A percentile compares a stretch with the other conserved stretches of the same genome.
phyloP scores from a whole-genome alignment of 495 filamentous ascomycete genomes.

The Trichoderma asperelloides region DNA sequence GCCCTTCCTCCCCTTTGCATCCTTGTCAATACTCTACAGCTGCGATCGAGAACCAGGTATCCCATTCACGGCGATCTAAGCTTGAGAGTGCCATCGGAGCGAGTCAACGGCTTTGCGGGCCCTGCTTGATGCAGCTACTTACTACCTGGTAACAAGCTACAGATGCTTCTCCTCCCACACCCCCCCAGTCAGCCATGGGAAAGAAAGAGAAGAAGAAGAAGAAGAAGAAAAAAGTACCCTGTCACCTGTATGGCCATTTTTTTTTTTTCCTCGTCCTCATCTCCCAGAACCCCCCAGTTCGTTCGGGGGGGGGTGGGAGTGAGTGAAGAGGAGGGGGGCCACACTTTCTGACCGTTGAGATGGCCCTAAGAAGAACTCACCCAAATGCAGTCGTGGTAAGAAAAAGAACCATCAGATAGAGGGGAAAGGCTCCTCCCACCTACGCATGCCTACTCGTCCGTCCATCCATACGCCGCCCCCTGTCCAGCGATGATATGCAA shows the following conservation, averaged over 20 bases:
- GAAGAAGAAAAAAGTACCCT: background rate
- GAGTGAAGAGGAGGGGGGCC: background rate
- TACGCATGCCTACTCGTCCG: background rate
- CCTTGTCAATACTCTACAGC: background rate
- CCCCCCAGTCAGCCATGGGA: background rate
- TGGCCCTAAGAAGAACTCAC: background rate
- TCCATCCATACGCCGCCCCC: background rate
- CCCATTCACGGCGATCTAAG: background rate
- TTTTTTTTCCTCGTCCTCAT: background rate
- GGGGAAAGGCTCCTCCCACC: background rate
- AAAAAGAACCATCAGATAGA: too few relatives aligned
- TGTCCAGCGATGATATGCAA: background rate
- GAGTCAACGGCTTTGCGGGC: background rate
- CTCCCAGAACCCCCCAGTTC: background rate
- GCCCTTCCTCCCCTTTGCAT: too few relatives aligned
- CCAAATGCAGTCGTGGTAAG: background rate
- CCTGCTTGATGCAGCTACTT: background rate
- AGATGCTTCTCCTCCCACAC: too few relatives aligned
- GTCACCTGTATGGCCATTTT: too few relatives aligned
- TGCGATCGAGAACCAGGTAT: background rate
- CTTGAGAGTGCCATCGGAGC: background rate
- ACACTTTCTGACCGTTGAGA: conserved; percentile 5
- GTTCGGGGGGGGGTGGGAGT: too few relatives aligned
- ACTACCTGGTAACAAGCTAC: background rate
- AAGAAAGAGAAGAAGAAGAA: background rate